Evolutionary conservation across 31 red algal genomes (phyloP), one percentile per base, ranked within the genome.

Genomic region (Endocladia muricata): DNA sequence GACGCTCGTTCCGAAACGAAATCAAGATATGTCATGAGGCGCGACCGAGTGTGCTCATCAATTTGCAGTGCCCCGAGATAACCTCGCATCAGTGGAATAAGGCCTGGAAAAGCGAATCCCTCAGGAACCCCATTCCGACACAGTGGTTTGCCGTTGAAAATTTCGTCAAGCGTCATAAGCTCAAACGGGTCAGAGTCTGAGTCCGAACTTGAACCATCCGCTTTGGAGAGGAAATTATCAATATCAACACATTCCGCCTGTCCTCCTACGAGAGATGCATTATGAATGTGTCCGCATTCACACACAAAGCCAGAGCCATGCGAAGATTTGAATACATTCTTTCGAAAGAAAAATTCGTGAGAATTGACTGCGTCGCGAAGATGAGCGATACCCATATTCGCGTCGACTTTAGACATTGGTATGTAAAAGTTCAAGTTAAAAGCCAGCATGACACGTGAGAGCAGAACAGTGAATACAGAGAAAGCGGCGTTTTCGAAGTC

Each of bases 401-500:
- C 84, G 65, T 99, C 96, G 21, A 94, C 88, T 29, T 74, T 78
- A 1, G 92, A 95, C 67, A 99, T 95, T 0, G 96, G 96, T 55
- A 99, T 92, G 86, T 99, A 99, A 34, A 99, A 88, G 61, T 99
- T 95, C 40, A 99, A 85, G 68, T 91, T 90, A 60, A 95, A 99
- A 2, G 96, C 96, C 4, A 99, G 69, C 58, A 99, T 99, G 0
- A 94, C 87, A 21, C 96, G 77, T 25, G 96, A 99, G 7, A 95
- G 74, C 51, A 99, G 55, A 42, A 99, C 92, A 13, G 74, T 94
- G 73, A 99, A 99, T 55, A 99, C 93, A 25, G 88, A 88, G 74
- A 95, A 95, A n/a, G 96, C 96, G 7, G 96, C 96, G 52, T 99
- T 99, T 44, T 99, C 96, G 81, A 99, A 99, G 48, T 99, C 96